phyloP scores from a whole-genome alignment of 306 rosid genomes.

The Canavalia gladiata region DNA sequence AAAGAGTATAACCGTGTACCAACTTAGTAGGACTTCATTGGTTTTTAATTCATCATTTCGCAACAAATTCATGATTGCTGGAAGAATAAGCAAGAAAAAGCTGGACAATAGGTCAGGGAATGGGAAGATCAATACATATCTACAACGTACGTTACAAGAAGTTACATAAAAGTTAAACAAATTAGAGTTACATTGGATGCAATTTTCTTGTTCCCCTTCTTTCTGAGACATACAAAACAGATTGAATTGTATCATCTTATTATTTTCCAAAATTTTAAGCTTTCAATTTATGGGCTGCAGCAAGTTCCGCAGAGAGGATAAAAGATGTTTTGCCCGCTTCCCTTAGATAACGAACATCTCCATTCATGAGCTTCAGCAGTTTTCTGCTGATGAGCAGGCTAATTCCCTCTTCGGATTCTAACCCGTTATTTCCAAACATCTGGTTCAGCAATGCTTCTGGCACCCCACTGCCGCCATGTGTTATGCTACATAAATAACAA shows the following conservation, averaged over 20 bases:
- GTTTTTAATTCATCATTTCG: not conserved
- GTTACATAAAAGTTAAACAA: slow-evolving; percentile 43
- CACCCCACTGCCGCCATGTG: slow-evolving; percentile 78
- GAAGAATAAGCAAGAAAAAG: not conserved
- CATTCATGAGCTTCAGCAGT: slow-evolving; percentile 88
- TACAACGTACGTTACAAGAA: slow-evolving; percentile 52
- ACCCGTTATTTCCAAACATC: slow-evolving; percentile 75
- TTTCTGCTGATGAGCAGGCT: slow-evolving; percentile 85
- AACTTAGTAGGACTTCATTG: too few species aligned
- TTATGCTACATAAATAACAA: slow-evolving; percentile 62
- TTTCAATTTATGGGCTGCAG: slow-evolving; percentile 59
- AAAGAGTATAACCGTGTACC: too few species aligned
- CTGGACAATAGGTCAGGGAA: slow-evolving; percentile 18
- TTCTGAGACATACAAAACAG: slow-evolving; percentile 44
- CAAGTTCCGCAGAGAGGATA: slow-evolving; percentile 83
- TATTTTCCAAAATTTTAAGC: slow-evolving; percentile 37
- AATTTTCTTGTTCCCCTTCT: slow-evolving; percentile 30
- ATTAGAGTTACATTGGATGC: slow-evolving; percentile 49
- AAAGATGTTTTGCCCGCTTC: slow-evolving; percentile 84
- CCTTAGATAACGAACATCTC: slow-evolving; percentile 80
- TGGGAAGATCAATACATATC: slow-evolving; percentile 51
- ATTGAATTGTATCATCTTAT: slow-evolving; percentile 40
- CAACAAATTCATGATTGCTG: slow-evolving; percentile 24
- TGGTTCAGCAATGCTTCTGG: slow-evolving; percentile 79
- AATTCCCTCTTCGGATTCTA: slow-evolving; percentile 78